These are phyloP conservation scores for Penicillium sp. DNA, from an alignment of 2,329 filamentous ascomycete species.

Conservation along the genomic window DNA sequence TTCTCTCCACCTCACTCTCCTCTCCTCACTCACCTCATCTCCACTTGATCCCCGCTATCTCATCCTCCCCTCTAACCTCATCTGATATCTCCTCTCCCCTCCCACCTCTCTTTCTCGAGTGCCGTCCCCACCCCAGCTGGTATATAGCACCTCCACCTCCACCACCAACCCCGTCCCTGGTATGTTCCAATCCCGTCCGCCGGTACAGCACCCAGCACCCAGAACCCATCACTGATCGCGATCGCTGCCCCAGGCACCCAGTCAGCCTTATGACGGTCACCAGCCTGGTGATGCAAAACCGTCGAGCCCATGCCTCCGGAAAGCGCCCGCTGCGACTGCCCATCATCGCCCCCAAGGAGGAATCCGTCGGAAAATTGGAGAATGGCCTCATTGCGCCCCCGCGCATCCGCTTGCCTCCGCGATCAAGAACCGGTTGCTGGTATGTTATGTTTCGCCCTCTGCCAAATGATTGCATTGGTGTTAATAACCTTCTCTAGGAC, in stretches of 20 bases:
- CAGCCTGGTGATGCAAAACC: slow-evolving; percentile 42
- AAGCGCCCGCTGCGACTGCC: slow-evolving; percentile 46
- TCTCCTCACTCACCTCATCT: not conserved
- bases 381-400: slow-evolving; percentile 39
- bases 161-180: not conserved
- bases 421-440: slow-evolving; percentile 60
- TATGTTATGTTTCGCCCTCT: no score
- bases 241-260: slow-evolving; percentile 8
- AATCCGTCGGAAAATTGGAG: slow-evolving; percentile 36
- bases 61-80: not conserved
- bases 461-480: no score
- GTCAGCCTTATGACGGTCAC: slow-evolving; percentile 39
- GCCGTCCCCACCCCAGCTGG: not conserved
- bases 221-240: slow-evolving; percentile 4
- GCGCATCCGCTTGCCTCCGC: slow-evolving; percentile 55
- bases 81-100: not conserved
- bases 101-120: not conserved
- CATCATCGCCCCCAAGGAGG: slow-evolving; percentile 52
- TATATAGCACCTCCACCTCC: not conserved
- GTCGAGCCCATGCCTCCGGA: slow-evolving; percentile 40
- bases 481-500: slow-evolving; percentile 39
- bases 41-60: not conserved
- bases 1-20: not conserved
- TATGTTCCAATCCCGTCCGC: slow-evolving; percentile 16
- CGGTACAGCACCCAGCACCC: no score